phyloP scores from a whole-genome alignment of 345 rosid species.

The Citrus glauca region DNA sequence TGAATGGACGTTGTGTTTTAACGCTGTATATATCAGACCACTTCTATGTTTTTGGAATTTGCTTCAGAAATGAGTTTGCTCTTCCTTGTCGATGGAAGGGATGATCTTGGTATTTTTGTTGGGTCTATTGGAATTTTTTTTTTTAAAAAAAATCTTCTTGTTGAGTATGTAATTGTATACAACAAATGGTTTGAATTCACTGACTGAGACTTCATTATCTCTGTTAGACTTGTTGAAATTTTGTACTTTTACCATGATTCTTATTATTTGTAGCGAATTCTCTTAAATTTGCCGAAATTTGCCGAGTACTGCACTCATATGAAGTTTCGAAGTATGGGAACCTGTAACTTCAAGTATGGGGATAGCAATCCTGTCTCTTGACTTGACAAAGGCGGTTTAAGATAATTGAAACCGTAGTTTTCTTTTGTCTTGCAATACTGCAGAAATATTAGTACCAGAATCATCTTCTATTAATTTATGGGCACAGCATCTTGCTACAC shows the following conservation, averaged over 20 bases:
- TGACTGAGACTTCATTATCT: not conserved
- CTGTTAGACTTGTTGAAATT: not conserved
- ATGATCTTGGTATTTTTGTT: not conserved
- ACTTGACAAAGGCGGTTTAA: too few relatives aligned
- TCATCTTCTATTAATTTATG: not conserved
- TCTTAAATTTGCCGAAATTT: not conserved
- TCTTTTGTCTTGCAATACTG: not conserved
- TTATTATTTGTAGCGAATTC: not conserved
- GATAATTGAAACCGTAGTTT: not conserved
- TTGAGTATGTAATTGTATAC: not conserved
- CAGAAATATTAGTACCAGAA: not conserved
- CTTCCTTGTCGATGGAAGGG: not conserved
- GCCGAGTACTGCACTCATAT: too few relatives aligned
- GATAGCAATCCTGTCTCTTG: not conserved
- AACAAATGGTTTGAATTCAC: not conserved
- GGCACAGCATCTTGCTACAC: not conserved
- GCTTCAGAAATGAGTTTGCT: too few relatives aligned
- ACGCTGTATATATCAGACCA: conserved; percentile 28
- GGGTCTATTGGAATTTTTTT: not conserved
- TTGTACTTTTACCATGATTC: not conserved
- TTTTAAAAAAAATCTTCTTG: too few relatives aligned
- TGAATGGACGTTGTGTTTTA: conserved; percentile 2
- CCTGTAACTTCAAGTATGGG: not conserved
- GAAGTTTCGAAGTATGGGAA: not conserved
- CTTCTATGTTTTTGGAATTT: not conserved